A percentile compares a stretch with the other conserved stretches of the same genome.
phyloP scores from a whole-genome alignment of 768 basidiomycete species.

The Lenzites betulinus region DNA sequence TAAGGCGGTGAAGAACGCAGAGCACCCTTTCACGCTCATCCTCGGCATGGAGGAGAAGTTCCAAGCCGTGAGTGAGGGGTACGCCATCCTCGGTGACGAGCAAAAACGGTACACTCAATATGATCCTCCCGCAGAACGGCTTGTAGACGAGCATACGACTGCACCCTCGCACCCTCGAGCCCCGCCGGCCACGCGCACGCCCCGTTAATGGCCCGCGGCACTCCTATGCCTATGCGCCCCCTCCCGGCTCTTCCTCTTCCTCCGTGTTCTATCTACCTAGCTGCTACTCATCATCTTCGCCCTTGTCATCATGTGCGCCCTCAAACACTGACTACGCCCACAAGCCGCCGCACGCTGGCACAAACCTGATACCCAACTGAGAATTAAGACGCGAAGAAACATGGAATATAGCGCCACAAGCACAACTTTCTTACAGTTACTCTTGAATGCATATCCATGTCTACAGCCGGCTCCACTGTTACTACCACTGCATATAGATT shows the following conservation, averaged over 20 bases:
- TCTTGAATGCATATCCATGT: too few relatives aligned
- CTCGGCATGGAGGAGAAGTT: conserved; percentile 55
- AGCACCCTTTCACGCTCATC: conserved; percentile 85
- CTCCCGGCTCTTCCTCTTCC: conserved; percentile 9
- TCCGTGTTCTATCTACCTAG: too few relatives aligned
- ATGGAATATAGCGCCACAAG: too few relatives aligned
- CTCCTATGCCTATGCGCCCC: conserved; percentile 18
- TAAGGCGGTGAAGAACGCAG: conserved; percentile 79
- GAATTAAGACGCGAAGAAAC: too few relatives aligned
- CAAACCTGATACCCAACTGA: too few relatives aligned
- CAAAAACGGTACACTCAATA: conserved; percentile 39
- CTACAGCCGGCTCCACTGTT: too few relatives aligned
- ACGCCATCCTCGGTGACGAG: conserved; percentile 46
- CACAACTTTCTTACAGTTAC: too few relatives aligned
- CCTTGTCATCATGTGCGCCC: neutral
- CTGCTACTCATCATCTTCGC: too few relatives aligned
- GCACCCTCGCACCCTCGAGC: conserved; percentile 20
- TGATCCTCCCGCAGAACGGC: neutral
- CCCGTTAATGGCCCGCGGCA: conserved; percentile 3
- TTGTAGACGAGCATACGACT: conserved; percentile 38
- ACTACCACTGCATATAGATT: too few relatives aligned
- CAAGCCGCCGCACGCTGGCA: conserved; percentile 11
- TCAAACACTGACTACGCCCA: neutral
- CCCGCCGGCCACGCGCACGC: conserved; percentile 6
- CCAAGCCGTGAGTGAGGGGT: conserved; percentile 50